These are phyloP conservation scores for Pichia eremophila DNA, from an alignment of 805 yeast species.

Conservation along the genomic window DNA sequence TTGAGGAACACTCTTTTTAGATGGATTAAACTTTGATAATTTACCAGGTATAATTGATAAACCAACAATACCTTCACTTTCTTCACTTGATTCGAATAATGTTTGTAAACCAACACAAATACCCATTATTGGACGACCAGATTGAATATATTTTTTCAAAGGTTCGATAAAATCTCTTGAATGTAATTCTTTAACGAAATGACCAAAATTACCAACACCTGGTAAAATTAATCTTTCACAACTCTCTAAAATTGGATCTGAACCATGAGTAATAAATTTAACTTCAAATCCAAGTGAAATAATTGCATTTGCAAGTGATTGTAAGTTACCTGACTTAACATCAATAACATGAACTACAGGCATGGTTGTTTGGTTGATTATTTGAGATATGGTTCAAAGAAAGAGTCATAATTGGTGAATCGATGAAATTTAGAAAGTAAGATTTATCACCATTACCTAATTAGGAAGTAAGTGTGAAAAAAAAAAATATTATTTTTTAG, in stretches of 20 bases:
- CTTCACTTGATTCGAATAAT: constrained; percentile 66
- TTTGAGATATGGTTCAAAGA: too few species aligned
- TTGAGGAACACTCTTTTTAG: constrained; percentile 81
- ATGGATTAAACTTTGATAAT: constrained; percentile 52
- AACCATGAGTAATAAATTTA: constrained; percentile 46
- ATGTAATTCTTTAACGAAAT: constrained; percentile 66
- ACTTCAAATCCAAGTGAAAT: constrained; percentile 67
- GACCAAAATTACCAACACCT: constrained; percentile 97
- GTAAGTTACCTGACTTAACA: constrained; percentile 89
- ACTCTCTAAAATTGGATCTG: constrained; percentile 38
- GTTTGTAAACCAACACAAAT: constrained; percentile 96
- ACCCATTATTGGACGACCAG: constrained; percentile 91
- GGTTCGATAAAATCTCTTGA: constrained; percentile 58
- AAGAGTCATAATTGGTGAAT: too few species aligned
- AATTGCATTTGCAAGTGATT: constrained; percentile 82
- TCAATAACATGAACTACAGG: constrained; percentile 66
- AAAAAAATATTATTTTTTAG: too few species aligned
- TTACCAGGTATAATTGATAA: constrained; percentile 45
- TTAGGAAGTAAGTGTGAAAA: too few species aligned
- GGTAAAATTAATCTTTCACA: constrained; percentile 69
- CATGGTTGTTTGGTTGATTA: constrained; percentile 1
- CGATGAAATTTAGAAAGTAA: not conserved
- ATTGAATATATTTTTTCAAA: constrained; percentile 50
- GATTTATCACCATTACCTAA: not conserved
- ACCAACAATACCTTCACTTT: constrained; percentile 53